Conservation (phyloP, 306 rosid genomes). For the Carpinus fangiana region DNA sequence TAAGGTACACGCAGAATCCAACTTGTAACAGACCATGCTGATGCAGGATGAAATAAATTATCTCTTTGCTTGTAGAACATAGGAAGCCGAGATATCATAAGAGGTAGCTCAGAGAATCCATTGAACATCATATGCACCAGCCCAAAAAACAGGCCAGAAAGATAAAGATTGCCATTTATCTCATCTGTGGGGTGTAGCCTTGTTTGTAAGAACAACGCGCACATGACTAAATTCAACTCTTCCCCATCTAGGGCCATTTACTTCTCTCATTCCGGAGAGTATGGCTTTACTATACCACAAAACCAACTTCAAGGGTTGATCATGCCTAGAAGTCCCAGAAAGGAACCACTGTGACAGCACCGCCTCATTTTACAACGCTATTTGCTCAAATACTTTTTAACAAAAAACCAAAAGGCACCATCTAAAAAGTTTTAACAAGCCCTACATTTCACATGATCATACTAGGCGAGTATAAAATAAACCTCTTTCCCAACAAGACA, state of each 20-base stretch:
- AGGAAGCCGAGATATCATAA: slow-evolving; percentile 81
- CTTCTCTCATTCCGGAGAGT: not conserved
- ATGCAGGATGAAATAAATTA: slow-evolving; percentile 80
- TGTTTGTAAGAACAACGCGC: slow-evolving; percentile 67
- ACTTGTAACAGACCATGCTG: slow-evolving; percentile 77
- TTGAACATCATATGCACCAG: slow-evolving; percentile 91
- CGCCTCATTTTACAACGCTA: too few species aligned
- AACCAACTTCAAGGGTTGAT: not conserved
- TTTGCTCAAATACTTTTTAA: too few species aligned
- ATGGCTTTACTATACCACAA: not conserved
- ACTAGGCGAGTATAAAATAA: too few species aligned
- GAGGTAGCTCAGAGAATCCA: slow-evolving; percentile 79
- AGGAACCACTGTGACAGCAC: too few species aligned
- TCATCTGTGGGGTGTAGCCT: slow-evolving; percentile 67
- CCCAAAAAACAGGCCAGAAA: slow-evolving; percentile 79
- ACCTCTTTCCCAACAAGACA: too few species aligned
- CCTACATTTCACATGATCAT: too few species aligned
- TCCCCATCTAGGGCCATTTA: too few species aligned
- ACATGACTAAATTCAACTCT: slow-evolving; percentile 43
- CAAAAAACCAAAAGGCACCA: too few species aligned
- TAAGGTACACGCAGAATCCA: slow-evolving; percentile 84
- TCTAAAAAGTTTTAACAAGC: too few species aligned
- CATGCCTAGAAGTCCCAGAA: not conserved
- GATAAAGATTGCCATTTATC: slow-evolving; percentile 62
- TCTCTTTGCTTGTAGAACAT: slow-evolving; percentile 91